Conservation (phyloP, 306 rosid species). For the Hippophae tibetana region DNA sequence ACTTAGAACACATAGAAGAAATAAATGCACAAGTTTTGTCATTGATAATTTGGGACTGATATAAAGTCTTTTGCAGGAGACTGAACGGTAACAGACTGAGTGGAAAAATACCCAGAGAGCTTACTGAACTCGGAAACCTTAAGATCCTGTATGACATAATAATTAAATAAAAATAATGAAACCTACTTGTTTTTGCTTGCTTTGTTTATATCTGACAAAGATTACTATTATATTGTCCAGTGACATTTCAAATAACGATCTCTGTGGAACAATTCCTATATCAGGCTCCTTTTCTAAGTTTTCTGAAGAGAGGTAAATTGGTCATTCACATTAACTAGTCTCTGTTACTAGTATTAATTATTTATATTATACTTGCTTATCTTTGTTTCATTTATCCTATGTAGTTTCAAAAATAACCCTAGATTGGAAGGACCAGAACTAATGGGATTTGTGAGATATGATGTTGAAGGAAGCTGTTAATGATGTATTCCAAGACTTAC, state of each 20-base stretch:
- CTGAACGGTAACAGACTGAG: conserved; percentile 57
- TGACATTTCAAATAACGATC: conserved; percentile 67
- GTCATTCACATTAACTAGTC: not conserved
- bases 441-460: conserved; percentile 89
- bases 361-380: not conserved
- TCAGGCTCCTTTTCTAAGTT: conserved; percentile 63
- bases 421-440: conserved; percentile 77
- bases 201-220: not conserved
- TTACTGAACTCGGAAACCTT: conserved; percentile 58
- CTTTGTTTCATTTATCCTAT: conserved; percentile 2
- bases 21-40: not conserved
- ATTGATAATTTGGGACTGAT: not conserved
- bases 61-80: conserved; percentile 37
- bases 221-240: conserved; percentile 19
- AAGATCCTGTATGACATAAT: conserved; percentile 50
- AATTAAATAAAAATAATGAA: not conserved
- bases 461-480: conserved; percentile 58
- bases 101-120: conserved; percentile 68
- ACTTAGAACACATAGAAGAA: not conserved
- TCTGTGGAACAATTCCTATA: conserved; percentile 74
- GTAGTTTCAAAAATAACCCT: conserved; percentile 81
- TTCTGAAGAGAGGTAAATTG: conserved; percentile 51
- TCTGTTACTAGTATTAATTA: not conserved
- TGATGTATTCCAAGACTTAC: conserved; percentile 14
- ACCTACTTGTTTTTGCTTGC: not conserved